Conservation (phyloP, 306 rosid genomes). For the Castanospermum australe region DNA sequence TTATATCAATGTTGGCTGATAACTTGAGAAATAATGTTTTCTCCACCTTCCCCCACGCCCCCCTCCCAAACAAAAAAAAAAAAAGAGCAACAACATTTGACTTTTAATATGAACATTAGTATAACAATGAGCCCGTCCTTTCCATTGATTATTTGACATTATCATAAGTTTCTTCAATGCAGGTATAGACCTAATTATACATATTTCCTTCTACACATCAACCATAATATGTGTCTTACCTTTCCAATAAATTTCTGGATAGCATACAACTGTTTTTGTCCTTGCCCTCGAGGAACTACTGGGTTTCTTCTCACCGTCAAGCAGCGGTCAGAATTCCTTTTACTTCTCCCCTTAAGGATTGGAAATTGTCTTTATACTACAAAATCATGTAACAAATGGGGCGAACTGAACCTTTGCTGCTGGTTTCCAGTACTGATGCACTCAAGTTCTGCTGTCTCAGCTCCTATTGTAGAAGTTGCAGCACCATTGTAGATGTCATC, state of each 20-base stretch:
- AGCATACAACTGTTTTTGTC: conserved; percentile 40
- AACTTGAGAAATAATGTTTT: background rate
- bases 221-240: conserved; percentile 36
- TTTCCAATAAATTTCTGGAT: conserved; percentile 40
- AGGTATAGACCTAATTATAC: conserved; percentile 24
- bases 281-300: conserved; percentile 29
- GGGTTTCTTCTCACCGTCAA: conserved; percentile 33
- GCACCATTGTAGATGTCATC: conserved; percentile 50
- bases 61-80: too few relatives aligned
- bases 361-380: conserved; percentile 47
- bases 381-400: conserved; percentile 63
- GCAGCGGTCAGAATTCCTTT: background rate
- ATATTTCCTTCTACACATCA: conserved; percentile 20
- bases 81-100: too few relatives aligned
- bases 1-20: too few relatives aligned
- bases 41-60: background rate
- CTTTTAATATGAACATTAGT: background rate
- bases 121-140: background rate
- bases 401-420: conserved; percentile 54
- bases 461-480: conserved; percentile 47
- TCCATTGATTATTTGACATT: conserved; percentile 17
- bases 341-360: conserved; percentile 5
- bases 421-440: conserved; percentile 50
- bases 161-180: conserved; percentile 22
- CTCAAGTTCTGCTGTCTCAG: conserved; percentile 57